These are phyloP conservation scores for Pneumocystis carinii DNA, from an alignment of 1,139 yeast genomes.

Conservation along the genomic window DNA sequence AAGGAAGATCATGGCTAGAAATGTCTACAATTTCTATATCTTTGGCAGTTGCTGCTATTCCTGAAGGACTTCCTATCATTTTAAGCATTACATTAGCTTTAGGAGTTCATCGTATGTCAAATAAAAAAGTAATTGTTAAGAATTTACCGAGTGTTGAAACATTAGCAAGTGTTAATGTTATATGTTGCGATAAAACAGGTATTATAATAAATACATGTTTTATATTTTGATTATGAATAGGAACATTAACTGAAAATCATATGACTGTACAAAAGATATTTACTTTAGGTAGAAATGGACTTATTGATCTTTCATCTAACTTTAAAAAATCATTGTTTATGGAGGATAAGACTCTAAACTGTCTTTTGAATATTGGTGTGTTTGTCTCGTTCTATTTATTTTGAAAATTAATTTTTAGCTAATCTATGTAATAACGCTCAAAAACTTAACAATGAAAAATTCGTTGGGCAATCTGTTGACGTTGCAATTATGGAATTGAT, in stretches of 20 bases:
- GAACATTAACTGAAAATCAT: slow-evolving; percentile 84
- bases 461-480: slow-evolving; percentile 86
- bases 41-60: slow-evolving; percentile 94
- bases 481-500: slow-evolving; percentile 71
- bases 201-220: neutral
- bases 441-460: slow-evolving; percentile 35
- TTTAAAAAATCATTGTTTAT: neutral
- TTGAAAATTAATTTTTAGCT: slow-evolving; percentile 39
- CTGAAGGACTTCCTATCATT: slow-evolving; percentile 92
- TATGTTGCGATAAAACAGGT: slow-evolving; percentile 76
- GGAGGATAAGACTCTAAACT: slow-evolving; percentile 6
- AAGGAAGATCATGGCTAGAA: slow-evolving; percentile 87
- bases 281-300: slow-evolving; percentile 38
- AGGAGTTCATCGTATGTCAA: slow-evolving; percentile 92
- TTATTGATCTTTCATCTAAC: neutral
- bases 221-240: slow-evolving; percentile 21
- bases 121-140: slow-evolving; percentile 79
- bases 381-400: neutral
- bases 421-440: slow-evolving; percentile 66
- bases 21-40: slow-evolving; percentile 96
- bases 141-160: slow-evolving; percentile 92
- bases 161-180: slow-evolving; percentile 84
- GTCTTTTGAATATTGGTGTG: neutral
- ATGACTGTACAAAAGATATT: slow-evolving; percentile 83
- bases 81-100: slow-evolving; percentile 91